Evolutionary conservation across 2,329 filamentous ascomycete genomes (phyloP).

Genomic region (Aaosphaeria pasadenensis): DNA sequence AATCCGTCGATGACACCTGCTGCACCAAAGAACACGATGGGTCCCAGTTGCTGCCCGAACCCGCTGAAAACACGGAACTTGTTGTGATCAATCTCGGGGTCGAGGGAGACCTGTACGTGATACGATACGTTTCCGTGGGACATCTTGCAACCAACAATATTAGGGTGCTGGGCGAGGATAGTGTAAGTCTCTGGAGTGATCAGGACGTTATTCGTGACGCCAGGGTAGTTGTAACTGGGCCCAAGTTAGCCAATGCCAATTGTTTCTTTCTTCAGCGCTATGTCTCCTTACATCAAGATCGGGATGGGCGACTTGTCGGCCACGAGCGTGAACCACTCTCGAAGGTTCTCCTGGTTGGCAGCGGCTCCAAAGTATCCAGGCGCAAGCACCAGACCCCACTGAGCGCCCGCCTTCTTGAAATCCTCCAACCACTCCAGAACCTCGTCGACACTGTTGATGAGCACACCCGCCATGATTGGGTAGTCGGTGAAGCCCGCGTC

Average conservation of each 20-base stretch:
- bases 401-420: conserved; percentile 56
- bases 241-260: neutral
- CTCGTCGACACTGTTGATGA: conserved; percentile 61
- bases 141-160: conserved; percentile 68
- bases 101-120: conserved; percentile 59
- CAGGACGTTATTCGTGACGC: conserved; percentile 63
- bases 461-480: conserved; percentile 61
- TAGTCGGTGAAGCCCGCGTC: conserved; percentile 56
- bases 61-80: conserved; percentile 63
- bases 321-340: conserved; percentile 60
- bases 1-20: conserved; percentile 66
- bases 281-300: conserved; percentile 53
- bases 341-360: conserved; percentile 57
- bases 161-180: conserved; percentile 59
- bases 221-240: conserved; percentile 62
- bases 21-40: conserved; percentile 60
- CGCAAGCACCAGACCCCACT: conserved; percentile 61
- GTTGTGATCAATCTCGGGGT: conserved; percentile 57
- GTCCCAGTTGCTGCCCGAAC: conserved; percentile 63
- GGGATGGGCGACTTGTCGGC: conserved; percentile 60
- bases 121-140: conserved; percentile 66
- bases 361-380: conserved; percentile 64
- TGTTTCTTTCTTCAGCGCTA: neutral
- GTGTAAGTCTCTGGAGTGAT: conserved; percentile 58
- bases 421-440: conserved; percentile 57